A percentile compares a stretch with the other conserved stretches of the same genome.
Conservation (phyloP, 2,329 filamentous ascomycete genomes). For the Microdochium bolleyi region DNA sequence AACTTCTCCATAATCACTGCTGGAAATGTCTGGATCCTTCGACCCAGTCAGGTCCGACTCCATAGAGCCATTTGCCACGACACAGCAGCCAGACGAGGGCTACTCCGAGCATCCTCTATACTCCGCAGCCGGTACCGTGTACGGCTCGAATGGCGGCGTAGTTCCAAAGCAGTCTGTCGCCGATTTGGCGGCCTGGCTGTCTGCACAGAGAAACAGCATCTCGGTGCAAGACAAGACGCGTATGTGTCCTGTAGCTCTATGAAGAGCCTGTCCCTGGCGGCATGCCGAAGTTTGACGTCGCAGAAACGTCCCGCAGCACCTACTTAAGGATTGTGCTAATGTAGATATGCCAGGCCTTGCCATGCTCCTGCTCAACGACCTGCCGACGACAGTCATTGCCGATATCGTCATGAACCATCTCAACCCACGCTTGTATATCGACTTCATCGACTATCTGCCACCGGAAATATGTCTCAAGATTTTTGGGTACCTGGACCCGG, state of each 20-base stretch:
- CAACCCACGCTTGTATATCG: conserved; percentile 80
- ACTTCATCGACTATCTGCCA: conserved; percentile 80
- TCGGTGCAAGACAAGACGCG: conserved; percentile 40
- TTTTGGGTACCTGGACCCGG: conserved; percentile 75
- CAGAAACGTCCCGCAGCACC: not conserved
- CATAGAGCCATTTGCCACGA: conserved; percentile 42
- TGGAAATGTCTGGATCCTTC: conserved; percentile 8
- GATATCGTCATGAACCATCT: conserved; percentile 68
- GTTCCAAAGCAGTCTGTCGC: conserved; percentile 26
- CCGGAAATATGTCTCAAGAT: conserved; percentile 88
- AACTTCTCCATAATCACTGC: not conserved
- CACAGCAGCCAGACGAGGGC: conserved; percentile 67
- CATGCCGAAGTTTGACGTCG: not conserved
- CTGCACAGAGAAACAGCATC: conserved; percentile 39
- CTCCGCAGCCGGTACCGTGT: conserved; percentile 20
- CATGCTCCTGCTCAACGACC: conserved; percentile 66
- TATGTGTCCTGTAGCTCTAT: conserved; percentile 19
- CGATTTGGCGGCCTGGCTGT: conserved; percentile 42
- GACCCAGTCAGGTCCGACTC: conserved; percentile 8
- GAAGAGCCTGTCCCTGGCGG: not conserved
- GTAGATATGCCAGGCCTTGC: conserved; percentile 57
- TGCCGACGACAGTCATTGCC: conserved; percentile 73
- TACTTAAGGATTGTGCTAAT: conserved; percentile 6
- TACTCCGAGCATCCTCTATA: conserved; percentile 71
- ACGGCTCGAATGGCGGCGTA: conserved; percentile 10